Evolutionary conservation across 352 stramenopile genomes (phyloP), one percentile per base, ranked within the genome.

Genomic region (Phytophthora foliorum): DNA sequence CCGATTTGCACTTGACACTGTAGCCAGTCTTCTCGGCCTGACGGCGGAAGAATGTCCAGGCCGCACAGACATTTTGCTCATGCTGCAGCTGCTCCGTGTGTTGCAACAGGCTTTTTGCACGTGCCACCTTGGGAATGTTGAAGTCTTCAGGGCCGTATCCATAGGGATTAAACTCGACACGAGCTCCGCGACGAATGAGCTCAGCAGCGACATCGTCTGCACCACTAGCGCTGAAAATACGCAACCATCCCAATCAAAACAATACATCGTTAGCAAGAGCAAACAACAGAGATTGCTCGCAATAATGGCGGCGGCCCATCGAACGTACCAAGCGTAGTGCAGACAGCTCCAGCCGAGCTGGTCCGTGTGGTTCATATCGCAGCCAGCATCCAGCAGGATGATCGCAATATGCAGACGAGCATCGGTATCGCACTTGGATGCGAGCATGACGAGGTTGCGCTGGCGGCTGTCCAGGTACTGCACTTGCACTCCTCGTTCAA

Each of bases 71-170:
- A 50, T 91, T 89, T 53, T 89, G 79, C 58, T 95, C 88, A 54
- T 96, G 89, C 52, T 93, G 84, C 22, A 96, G 67, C 50, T 95
- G 88, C 63, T 95, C 86, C 42, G 89, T 96, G 75, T 96, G 89
- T 62, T 96, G 89, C 42, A 96, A 61, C 60, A 96, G 36, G 70
- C 87, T 95, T 74, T 92, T 93, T 17, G 89, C 89, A 54, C 83
- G 86, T 21, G 61, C 67, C 17, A 96, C 87, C 62, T 94, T 94
- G 1, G 87, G 84, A 57, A 95, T 91, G 46, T 92, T 69, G 52
- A 96, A 92, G 52, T 96, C 89, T 76, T 93, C 87, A 6, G 87
- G 83, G 31, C 89, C 89, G 63, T 94, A 96, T 45, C 89, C 89
- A 55, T 94, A 96, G 50, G 85, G 86, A 42, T 96, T 96, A 50